phyloP scores from a whole-genome alignment of 2,329 filamentous ascomycete species.

The Colletotrichum sp. region DNA sequence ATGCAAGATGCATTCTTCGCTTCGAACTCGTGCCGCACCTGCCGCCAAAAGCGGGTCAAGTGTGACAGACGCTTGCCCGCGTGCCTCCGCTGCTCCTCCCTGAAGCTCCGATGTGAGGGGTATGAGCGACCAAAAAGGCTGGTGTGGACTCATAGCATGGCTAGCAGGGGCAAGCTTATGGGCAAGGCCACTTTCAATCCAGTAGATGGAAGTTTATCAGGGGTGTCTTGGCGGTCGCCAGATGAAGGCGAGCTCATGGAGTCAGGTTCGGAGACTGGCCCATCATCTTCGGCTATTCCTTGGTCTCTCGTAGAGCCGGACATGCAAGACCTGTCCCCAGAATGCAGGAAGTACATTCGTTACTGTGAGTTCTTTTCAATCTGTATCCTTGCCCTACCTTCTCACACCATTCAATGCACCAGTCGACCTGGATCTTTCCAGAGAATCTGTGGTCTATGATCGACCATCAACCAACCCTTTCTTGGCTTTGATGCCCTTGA shows the following conservation, averaged over 20 bases:
- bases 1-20: constrained; percentile 9
- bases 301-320: background rate
- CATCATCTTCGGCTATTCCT: background rate
- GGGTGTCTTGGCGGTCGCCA: background rate
- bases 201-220: background rate
- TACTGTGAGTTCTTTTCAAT: background rate
- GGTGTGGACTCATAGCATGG: constrained; percentile 13
- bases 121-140: constrained; percentile 7
- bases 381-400: background rate
- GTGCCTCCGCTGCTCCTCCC: constrained; percentile 7
- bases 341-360: constrained; percentile 12
- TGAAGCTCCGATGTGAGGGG: constrained; percentile 13
- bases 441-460: constrained; percentile 13
- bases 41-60: constrained; percentile 14
- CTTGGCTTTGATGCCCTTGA: constrained; percentile 10
- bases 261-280: background rate
- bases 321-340: background rate
- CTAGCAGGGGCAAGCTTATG: constrained; percentile 11
- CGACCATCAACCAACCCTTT: constrained; percentile 12
- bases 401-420: background rate
- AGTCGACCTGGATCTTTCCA: constrained; percentile 13
- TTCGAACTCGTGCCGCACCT: constrained; percentile 12
- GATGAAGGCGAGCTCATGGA: background rate
- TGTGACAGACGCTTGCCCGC: constrained; percentile 10
- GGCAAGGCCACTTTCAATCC: background rate